phyloP scores from a whole-genome alignment of 176 grass and related monocot genomes.

The Raddia distichophylla region DNA sequence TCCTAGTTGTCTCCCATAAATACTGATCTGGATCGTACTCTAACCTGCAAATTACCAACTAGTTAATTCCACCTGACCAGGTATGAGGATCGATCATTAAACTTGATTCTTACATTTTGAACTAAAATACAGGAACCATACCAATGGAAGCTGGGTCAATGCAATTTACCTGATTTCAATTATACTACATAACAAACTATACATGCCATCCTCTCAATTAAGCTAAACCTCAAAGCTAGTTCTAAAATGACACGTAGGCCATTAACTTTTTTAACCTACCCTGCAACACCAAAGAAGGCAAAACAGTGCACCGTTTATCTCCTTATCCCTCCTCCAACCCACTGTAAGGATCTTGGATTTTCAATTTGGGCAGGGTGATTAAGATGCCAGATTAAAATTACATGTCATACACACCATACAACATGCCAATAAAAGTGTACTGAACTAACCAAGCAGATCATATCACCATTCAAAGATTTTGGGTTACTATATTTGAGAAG shows the following conservation, averaged over 20 bases:
- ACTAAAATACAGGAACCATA: background rate
- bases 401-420: background rate
- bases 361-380: background rate
- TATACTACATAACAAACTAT: background rate
- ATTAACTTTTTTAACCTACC: background rate
- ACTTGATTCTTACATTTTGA: background rate
- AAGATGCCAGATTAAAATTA: background rate
- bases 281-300: slow-evolving; percentile 3
- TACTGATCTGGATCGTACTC: slow-evolving; percentile 97
- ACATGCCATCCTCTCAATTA: slow-evolving; percentile 4
- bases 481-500: too few relatives aligned
- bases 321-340: background rate
- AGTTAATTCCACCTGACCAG: slow-evolving; percentile 21
- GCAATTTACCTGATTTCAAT: background rate
- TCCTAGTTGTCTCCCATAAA: slow-evolving; percentile 95
- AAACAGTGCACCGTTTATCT: slow-evolving; percentile 13
- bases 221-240: slow-evolving; percentile 24
- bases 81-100: slow-evolving; percentile 5
- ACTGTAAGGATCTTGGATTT: background rate
- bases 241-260: slow-evolving; percentile 12
- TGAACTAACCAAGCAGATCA: too few relatives aligned
- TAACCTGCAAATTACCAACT: slow-evolving; percentile 54
- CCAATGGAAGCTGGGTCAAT: background rate
- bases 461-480: too few relatives aligned
- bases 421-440: background rate